Base-by-base conservation (phyloP, 2,329 filamentous ascomycete species). In the Epichloe sibirici region DNA sequence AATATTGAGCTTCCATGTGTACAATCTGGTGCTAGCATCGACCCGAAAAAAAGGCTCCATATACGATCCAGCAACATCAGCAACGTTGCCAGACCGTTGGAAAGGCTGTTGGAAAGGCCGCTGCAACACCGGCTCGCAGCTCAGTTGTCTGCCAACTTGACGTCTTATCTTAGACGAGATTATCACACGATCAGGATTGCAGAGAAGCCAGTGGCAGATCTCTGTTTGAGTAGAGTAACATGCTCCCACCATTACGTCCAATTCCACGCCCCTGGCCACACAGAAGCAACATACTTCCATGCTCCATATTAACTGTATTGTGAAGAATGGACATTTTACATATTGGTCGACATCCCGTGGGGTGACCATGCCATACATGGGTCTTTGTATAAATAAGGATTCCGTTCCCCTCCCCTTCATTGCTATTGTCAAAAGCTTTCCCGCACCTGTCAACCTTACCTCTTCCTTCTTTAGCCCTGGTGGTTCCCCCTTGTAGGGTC, bases 11-110 rank as follows among this genome's bases (percentile, higher is more conserved):
- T 38, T 39, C 7, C 34, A 37, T 34, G 9, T 37, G 12, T 31
- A 28, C 21, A 28, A 48, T 31, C 34, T 38, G 13, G 15, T 21
- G 13, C 37, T 38, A 31, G 4, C n/a, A 38, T 38, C 28, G 28
- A 31, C 25, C 25, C 28, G n/a, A 23, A 12, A 17, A 28, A 6
- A 31, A 31, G 44, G 23, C 13, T n/a, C 7, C 44, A 28, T 5
- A 31, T 31, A 9, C 34, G 13, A 23, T 21, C 40, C 17, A 35
- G 7, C 8, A 15, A 15, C 39, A 31, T 45, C 21, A 50, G 52
- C 54, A 56, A 56, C 54, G 54, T 56, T 54, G 52, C 54, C 35
- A 50, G 12, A 17, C 37, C n/a, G 31, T 9, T 23, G 40, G 28
- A 35, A 25, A 43, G 39, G 31, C 48, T 31, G 21, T 25, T n/a